Percentiles rank a stretch among this genome's conserved stretches.
Conservation (phyloP, 805 yeast species). For the Candida anglica region DNA sequence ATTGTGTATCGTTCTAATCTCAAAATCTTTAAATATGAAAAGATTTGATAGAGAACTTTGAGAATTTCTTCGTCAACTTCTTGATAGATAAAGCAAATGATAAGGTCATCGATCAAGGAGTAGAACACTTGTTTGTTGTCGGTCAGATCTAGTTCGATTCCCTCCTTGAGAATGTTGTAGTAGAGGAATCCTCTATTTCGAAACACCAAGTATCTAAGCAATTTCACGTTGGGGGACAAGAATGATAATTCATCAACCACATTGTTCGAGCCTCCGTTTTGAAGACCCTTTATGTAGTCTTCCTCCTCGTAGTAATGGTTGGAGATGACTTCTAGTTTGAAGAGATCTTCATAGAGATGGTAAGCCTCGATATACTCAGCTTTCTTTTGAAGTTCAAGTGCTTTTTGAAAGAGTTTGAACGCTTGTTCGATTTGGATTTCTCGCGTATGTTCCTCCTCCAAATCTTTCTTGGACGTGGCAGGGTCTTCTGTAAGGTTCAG, state of each 20-base stretch:
- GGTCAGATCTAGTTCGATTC: constrained; percentile 4
- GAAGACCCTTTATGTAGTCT: constrained; percentile 33
- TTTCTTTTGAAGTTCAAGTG: constrained; percentile 58
- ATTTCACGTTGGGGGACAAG: constrained; percentile 66
- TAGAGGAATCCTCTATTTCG: constrained; percentile 79
- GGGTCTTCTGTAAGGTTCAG: constrained; percentile 76
- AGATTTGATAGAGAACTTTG: constrained; percentile 47
- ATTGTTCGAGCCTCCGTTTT: constrained; percentile 28
- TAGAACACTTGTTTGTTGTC: constrained; percentile 31
- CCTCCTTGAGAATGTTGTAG: constrained; percentile 34
- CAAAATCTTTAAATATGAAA: constrained; percentile 42
- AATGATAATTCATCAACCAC: constrained; percentile 39
- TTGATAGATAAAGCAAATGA: constrained; percentile 60
- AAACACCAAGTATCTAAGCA: constrained; percentile 70
- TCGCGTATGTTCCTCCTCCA: constrained; percentile 81
- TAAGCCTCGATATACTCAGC: constrained; percentile 48
- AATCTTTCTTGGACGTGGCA: constrained; percentile 47
- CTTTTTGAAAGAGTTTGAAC: constrained; percentile 67
- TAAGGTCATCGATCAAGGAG: constrained; percentile 57
- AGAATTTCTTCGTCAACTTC: constrained; percentile 62
- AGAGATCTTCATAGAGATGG: constrained; percentile 54
- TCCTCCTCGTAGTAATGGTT: constrained; percentile 40
- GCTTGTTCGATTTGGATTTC: constrained; percentile 91
- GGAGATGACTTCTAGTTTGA: constrained; percentile 62
- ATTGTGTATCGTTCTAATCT: constrained; percentile 52